Percentiles rank a stretch among this genome's conserved stretches.
phyloP scores from a whole-genome alignment of 768 basidiomycete species.

The Lyophyllum decastes region DNA sequence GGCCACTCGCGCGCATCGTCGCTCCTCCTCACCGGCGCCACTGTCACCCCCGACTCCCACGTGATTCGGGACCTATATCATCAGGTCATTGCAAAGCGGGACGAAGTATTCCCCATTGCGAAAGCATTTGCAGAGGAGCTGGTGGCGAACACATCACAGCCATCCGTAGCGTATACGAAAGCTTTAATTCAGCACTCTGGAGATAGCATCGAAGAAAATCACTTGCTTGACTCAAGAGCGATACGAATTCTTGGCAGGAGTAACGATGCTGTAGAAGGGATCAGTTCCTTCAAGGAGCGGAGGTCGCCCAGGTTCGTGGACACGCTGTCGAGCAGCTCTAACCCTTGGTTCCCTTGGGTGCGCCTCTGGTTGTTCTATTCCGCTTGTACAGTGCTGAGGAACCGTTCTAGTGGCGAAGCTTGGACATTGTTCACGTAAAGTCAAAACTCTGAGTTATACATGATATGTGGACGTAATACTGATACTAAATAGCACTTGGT shows the following conservation, averaged over 20 bases:
- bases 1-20: constrained; percentile 52
- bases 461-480: no score
- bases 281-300: constrained; percentile 48
- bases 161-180: constrained; percentile 53
- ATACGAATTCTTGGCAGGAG: constrained; percentile 40
- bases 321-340: constrained; percentile 39
- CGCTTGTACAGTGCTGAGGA: neutral
- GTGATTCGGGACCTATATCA: constrained; percentile 46
- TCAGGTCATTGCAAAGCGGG: constrained; percentile 46
- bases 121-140: constrained; percentile 54
- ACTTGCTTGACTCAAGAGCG: constrained; percentile 51
- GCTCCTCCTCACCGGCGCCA: constrained; percentile 50
- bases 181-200: constrained; percentile 52
- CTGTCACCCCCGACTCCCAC: constrained; percentile 45
- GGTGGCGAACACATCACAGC: constrained; percentile 49
- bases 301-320: constrained; percentile 46
- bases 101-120: constrained; percentile 54
- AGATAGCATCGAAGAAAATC: constrained; percentile 52
- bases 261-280: constrained; percentile 49
- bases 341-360: constrained; percentile 56
- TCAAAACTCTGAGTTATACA: constrained; percentile 19
- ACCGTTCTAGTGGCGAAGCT: constrained; percentile 12
- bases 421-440: constrained; percentile 16
- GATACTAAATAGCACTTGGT: no score
- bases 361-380: constrained; percentile 14